Conservation (phyloP, 2,329 filamentous ascomycete species). For the Calonectria naviculata region DNA sequence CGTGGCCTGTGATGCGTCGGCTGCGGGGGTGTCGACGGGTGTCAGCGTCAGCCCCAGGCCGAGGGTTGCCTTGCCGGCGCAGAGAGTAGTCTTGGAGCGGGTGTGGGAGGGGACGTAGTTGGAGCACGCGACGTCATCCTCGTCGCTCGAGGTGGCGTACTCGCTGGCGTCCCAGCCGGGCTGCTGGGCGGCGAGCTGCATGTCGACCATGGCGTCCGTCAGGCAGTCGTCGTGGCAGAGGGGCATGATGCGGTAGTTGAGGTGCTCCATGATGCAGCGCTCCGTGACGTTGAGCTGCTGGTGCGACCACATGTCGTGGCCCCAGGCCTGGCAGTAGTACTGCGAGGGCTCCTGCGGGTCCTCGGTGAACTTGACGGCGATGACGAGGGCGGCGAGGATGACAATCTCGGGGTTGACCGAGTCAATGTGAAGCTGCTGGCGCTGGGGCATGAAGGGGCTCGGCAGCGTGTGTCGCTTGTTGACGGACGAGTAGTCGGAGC, state of each 20-base stretch:
- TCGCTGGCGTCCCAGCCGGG: conserved; percentile 39
- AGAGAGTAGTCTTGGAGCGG: conserved; percentile 49
- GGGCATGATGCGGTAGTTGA: conserved; percentile 72
- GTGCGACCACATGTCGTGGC: conserved; percentile 65
- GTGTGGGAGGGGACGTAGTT: conserved; percentile 45
- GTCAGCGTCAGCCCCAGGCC: conserved; percentile 41
- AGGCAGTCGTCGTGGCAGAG: conserved; percentile 68
- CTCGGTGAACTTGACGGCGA: conserved; percentile 74
- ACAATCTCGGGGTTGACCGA: conserved; percentile 71
- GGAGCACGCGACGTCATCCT: conserved; percentile 37
- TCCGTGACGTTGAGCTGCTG: conserved; percentile 74
- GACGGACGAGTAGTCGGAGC: conserved; percentile 38
- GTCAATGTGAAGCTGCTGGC: conserved; percentile 66
- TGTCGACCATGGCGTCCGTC: conserved; percentile 70
- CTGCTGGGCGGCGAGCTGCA: conserved; percentile 66
- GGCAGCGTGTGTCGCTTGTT: conserved; percentile 62
- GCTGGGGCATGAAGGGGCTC: conserved; percentile 46
- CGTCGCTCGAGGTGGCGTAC: conserved; percentile 42
- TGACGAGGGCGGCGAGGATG: conserved; percentile 69
- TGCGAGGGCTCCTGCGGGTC: conserved; percentile 66
- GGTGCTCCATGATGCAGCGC: conserved; percentile 71
- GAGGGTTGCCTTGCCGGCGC: conserved; percentile 32
- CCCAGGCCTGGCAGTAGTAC: conserved; percentile 67
- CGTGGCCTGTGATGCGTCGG: conserved; percentile 23
- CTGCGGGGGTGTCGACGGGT: conserved; percentile 37